Conservation (phyloP, 75 land plant species). For the Pseudotsuga menziesii region DNA sequence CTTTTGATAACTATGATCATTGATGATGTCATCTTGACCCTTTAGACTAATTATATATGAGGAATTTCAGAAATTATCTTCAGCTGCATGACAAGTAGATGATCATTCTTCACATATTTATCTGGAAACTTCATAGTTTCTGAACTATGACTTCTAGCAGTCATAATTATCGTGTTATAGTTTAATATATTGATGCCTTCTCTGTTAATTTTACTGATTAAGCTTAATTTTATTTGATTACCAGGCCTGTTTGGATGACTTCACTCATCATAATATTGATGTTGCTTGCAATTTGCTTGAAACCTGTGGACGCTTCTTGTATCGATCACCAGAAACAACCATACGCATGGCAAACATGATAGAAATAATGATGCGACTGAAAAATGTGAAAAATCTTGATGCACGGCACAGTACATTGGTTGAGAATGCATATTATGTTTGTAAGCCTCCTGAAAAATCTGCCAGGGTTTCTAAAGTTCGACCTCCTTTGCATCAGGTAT, state of each 20-base stretch:
- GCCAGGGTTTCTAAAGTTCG: constrained; percentile 92
- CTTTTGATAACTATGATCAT: too few relatives aligned
- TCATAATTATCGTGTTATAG: neutral
- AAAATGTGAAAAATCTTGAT: constrained; percentile 98
- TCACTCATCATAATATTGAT: constrained; percentile 96
- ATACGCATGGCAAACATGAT: constrained; percentile 97
- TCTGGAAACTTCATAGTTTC: too few relatives aligned
- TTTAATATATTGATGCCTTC: neutral
- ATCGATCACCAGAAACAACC: constrained; percentile 92
- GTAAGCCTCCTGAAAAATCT: constrained; percentile 97
- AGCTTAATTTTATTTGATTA: neutral
- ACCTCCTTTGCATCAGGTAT: constrained; percentile 94
- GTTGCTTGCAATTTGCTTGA: constrained; percentile 99
- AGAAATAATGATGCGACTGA: constrained; percentile 95
- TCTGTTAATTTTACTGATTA: neutral
- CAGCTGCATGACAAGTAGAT: too few relatives aligned
- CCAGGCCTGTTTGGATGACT: constrained; percentile 97
- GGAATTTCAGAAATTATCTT: too few relatives aligned
- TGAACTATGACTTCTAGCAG: too few relatives aligned
- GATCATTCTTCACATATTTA: too few relatives aligned
- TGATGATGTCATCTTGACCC: too few relatives aligned
- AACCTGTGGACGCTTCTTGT: constrained; percentile 95
- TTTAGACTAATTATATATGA: too few relatives aligned
- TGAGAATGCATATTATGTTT: constrained; percentile 97
- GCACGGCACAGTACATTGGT: constrained; percentile 96